Evolutionary conservation across 2,329 filamentous ascomycete genomes (phyloP), one percentile per base, ranked within the genome.

Genomic region (Verticillium nonalfalfae): DNA sequence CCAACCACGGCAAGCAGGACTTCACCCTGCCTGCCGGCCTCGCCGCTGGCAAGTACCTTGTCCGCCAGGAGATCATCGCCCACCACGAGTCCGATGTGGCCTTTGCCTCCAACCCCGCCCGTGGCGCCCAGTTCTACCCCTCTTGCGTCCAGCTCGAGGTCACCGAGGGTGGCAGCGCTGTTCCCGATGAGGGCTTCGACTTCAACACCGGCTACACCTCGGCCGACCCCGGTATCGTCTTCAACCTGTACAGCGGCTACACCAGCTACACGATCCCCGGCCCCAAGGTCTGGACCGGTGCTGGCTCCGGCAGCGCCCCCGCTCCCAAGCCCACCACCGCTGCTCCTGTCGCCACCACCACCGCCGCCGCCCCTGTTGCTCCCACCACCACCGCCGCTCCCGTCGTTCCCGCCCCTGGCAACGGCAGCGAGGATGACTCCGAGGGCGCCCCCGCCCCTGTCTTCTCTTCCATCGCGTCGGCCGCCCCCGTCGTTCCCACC

Each of bases 71-170:
- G 71, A 82, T 83, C 69, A 83, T 84, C 62, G 82, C 75, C 58
- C 79, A 78, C 57, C 82, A 84, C 73, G 76, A 78, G 66, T 76
- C 79, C 39, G 71, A 72, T 2, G 69, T 74, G 33, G 62, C 69
- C 60, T 72, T 63, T 68, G 60, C 64, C 55, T 58, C 57, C 36
- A 69, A 75, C 69, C 62, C 69, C 10, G 69, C 69, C 60, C 73
- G 80, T 64, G 79, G 80, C 31, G 79, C 79, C 59, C 80, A 82
- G 72, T 82, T 82, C 72, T 84, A 84, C 73, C 81, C 82, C 61
- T 78, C 80, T 65, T 84, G 86, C 72, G 75, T 85, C 67, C 87
- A 89, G 76, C 69, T 89, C 64, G 78, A 85, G 69, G 75, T 88
- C 65, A 81, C 81, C 38, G 83, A 84, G 59, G 73, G 75, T 54